Base-by-base conservation (phyloP, 176 grass and related monocot species). In the Echinochloa phyllopogon region DNA sequence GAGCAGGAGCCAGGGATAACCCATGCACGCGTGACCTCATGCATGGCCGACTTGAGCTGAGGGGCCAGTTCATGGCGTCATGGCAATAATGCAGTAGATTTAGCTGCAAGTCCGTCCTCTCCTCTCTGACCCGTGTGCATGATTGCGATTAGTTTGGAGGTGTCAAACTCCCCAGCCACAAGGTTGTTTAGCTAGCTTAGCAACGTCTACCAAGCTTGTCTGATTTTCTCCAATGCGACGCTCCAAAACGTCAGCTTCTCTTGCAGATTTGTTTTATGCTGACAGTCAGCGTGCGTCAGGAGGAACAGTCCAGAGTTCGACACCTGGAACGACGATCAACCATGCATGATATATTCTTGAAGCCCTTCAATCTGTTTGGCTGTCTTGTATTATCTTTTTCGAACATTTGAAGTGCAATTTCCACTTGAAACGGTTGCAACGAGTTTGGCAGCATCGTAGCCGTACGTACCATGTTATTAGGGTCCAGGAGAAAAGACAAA, bases 21-120 rank as follows among this genome's bases (percentile, higher is more conserved):
- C 21, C 58, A 44, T 50, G 64, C 1, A 17, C 18, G 55, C 6
- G 8, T 90, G 77, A 65, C 83, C 37, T 82, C 71, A 90, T 17
- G 65, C 78, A 86, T 25, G 78, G 20, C 43, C 72, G 83, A 55
- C 65, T 43, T n/a, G n/a, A 18, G 4, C 18, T 24, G 74, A 59
- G 38, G 73, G 65, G 72, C 80, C 79, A 69, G 48, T 69, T 74
- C 64, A 48, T 77, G 47, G 40, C 66, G 29, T 73, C 84, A 86
- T 65, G 21, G 40, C 72, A 86, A 86, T 90, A 90, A 86, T 86
- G 65, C 74, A 83, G n/a, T 83, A 82, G 47, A 90, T 73, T 90
- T 77, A 90, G 84, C 7, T 2, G 0, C 47, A 20, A 56, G 23
- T 48, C 44, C 21, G 5, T 6, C 16, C 20, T 13, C 11, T 42